These are phyloP conservation scores for Phoma sp. DNA, from an alignment of 2,329 filamentous ascomycete genomes.

Conservation along the genomic window DNA sequence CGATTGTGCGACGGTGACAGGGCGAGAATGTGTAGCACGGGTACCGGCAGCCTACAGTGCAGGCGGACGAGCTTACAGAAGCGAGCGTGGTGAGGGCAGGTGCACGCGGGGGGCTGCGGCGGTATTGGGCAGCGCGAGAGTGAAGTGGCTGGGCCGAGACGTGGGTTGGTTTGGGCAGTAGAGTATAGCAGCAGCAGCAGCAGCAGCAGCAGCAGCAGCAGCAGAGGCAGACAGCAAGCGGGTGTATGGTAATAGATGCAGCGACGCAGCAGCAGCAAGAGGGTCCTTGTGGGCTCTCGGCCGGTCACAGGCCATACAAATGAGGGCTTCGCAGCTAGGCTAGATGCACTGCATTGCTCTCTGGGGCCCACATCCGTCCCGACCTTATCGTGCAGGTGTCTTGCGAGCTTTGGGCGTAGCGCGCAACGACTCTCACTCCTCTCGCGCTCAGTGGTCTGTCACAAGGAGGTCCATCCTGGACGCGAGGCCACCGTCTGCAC, in stretches of 20 bases:
- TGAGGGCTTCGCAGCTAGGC: constrained; percentile 21
- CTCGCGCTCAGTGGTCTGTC: constrained; percentile 19
- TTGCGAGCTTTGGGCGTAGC: constrained; percentile 21
- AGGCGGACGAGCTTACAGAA: constrained; percentile 23
- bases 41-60: constrained; percentile 21
- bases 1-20: constrained; percentile 36
- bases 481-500: constrained; percentile 14
- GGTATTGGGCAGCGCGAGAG: background rate
- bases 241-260: background rate
- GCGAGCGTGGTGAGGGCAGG: constrained; percentile 19
- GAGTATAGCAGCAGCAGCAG: background rate
- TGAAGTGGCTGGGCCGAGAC: background rate
- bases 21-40: constrained; percentile 33
- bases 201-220: background rate
- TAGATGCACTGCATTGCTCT: constrained; percentile 25
- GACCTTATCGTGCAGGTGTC: constrained; percentile 30
- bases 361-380: constrained; percentile 24
- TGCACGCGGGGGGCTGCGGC: constrained; percentile 8
- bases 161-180: background rate
- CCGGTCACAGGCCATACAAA: constrained; percentile 19
- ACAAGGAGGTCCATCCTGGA: constrained; percentile 5
- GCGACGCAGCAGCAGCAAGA: constrained; percentile 9
- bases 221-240: background rate
- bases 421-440: constrained; percentile 23
- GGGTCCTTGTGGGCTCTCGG: constrained; percentile 19